phyloP scores from a whole-genome alignment of 768 basidiomycete genomes.

The Lactarius vividus region DNA sequence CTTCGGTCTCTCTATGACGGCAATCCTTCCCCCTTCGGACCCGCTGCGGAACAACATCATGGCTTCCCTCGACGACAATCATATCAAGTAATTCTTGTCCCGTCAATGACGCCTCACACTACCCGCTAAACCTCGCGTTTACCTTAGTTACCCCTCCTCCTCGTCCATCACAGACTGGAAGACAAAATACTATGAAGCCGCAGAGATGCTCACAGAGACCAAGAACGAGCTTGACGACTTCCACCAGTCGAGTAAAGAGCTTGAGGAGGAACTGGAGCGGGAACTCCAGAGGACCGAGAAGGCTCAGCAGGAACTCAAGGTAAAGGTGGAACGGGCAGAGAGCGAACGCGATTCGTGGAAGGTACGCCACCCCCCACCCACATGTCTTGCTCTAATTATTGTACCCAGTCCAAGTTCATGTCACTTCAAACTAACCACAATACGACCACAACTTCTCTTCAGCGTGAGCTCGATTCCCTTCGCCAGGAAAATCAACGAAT shows the following conservation, averaged over 20 bases:
- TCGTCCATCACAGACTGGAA: constrained; percentile 61
- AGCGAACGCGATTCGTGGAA: constrained; percentile 90
- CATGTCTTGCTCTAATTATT: constrained; percentile 22
- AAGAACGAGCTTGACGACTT: constrained; percentile 85
- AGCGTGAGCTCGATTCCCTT: constrained; percentile 83
- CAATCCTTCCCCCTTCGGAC: constrained; percentile 61
- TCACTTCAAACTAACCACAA: constrained; percentile 87
- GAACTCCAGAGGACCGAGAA: constrained; percentile 88
- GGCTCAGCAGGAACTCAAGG: constrained; percentile 74
- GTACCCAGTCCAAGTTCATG: constrained; percentile 74
- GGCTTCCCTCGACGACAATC: constrained; percentile 61
- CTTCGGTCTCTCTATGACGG: constrained; percentile 47
- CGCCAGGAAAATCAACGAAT: constrained; percentile 69
- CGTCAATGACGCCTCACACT: constrained; percentile 12
- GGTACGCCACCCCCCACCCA: constrained; percentile 46
- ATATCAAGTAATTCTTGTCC: constrained; percentile 47
- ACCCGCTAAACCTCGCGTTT: constrained; percentile 16
- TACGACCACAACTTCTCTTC: constrained; percentile 84
- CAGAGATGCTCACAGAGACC: constrained; percentile 82
- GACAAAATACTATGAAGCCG: constrained; percentile 75
- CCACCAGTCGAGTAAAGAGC: constrained; percentile 81
- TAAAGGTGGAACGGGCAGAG: constrained; percentile 68
- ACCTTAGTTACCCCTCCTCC: constrained; percentile 51
- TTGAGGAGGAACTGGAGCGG: constrained; percentile 89
- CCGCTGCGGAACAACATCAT: constrained; percentile 55